Conservation (phyloP, 1,284 basidiomycete genomes). For the Fomes fomentarius region DNA sequence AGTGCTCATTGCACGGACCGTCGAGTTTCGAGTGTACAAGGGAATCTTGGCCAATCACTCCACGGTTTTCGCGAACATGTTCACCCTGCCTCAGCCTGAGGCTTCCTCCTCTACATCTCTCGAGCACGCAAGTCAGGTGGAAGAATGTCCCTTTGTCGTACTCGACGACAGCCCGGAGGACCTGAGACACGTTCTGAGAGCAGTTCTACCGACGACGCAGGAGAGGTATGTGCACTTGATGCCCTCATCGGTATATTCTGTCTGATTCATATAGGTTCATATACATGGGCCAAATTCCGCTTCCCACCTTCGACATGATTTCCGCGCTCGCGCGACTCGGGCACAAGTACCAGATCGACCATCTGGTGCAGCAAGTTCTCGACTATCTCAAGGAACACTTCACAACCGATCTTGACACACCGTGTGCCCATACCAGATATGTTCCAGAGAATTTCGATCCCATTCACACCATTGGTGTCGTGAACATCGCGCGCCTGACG, state of each 20-base stretch:
- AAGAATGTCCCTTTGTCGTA: too few species aligned
- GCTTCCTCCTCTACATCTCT: too few species aligned
- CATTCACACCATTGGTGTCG: constrained; percentile 6
- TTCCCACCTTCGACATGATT: background rate
- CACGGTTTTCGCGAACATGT: constrained; percentile 24
- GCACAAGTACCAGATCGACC: constrained; percentile 4
- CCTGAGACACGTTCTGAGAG: too few species aligned
- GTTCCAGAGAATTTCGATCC: background rate
- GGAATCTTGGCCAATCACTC: constrained; percentile 22
- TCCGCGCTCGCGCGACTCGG: constrained; percentile 1
- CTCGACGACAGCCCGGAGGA: too few species aligned
- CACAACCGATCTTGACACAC: background rate
- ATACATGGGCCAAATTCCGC: background rate
- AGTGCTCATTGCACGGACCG: constrained; percentile 14
- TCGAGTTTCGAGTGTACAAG: constrained; percentile 20
- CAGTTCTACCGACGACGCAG: too few species aligned
- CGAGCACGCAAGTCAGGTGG: too few species aligned
- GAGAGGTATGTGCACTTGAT: too few species aligned
- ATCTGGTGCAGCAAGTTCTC: background rate
- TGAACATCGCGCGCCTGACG: constrained; percentile 16
- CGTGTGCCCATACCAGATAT: background rate
- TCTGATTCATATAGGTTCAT: too few species aligned
- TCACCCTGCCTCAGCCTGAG: constrained; percentile 14
- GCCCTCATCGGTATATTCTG: too few species aligned
- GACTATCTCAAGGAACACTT: background rate